Base-by-base conservation (phyloP, 2,329 filamentous ascomycete genomes). In the Samsoniella hepiali region DNA sequence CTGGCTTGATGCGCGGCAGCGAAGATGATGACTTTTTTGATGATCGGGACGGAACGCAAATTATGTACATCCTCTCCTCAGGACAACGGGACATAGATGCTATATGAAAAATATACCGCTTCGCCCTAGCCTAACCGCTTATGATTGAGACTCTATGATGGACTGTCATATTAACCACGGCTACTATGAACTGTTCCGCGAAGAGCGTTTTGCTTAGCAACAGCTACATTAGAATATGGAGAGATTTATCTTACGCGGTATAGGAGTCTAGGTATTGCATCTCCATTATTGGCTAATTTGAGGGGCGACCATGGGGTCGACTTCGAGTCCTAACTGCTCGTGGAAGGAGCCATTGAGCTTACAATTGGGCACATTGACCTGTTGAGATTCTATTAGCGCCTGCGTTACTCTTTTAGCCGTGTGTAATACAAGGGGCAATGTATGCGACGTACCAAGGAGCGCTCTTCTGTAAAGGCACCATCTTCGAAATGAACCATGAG, bases 351-450 rank as follows among this genome's bases (percentile, higher is more conserved):
- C 49, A 51, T 51, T 51, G 27, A 51, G 49, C 49, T 51, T 34
- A 51, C 49, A 51, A 27, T 51, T 51, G 49, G 49, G 49, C 49
- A 51, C 49, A 34, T 51, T 51, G 49, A 51, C 49, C 49, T 51
- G 31, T 34, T 34, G 29, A 51, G 32, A 34, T 51, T 51, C 34
- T 34, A 27, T 51, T 51, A 51, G 31, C 8, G 49, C 11, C 49
- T 15, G 49, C 15, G 49, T 34, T 34, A 51, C 15, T 51, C 49
- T 34, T n/a, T 34, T 51, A 7, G 27, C 17, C 49, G 49, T 51
- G 49, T 50, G 27, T 15, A 51, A 51, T 29, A 51, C 49, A 31
- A 51, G 31, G 29, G 49, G 49, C 29, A 51, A 51, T 51, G 49
- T 34, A 51, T 51, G 49, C 49, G 4, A 51, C 49, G 29, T 51